Percentiles rank a stretch among this genome's conserved stretches.
phyloP scores from a whole-genome alignment of 495 filamentous ascomycete genomes.

The Tuber brumale region DNA sequence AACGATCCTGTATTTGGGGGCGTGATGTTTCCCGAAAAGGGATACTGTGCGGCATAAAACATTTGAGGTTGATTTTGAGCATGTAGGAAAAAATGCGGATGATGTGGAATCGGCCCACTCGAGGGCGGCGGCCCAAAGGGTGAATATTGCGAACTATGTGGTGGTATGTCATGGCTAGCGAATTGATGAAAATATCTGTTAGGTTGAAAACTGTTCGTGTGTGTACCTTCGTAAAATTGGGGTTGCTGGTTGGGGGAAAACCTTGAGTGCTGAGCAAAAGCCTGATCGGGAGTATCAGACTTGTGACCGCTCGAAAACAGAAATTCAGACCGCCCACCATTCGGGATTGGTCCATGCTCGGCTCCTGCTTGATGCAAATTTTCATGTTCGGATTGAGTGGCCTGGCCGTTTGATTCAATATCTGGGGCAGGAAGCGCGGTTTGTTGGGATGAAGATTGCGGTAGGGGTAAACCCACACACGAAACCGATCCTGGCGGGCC shows the following conservation, averaged over 20 bases:
- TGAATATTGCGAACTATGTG: conserved; percentile 18
- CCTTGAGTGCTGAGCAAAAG: conserved; percentile 20
- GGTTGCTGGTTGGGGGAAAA: conserved; percentile 28
- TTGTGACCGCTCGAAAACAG: background rate
- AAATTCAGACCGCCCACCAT: background rate
- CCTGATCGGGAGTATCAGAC: background rate
- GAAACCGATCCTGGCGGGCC: background rate
- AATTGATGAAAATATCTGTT: conserved; percentile 24
- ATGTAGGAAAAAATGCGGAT: conserved; percentile 22
- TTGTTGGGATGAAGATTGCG: background rate
- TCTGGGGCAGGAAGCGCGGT: background rate
- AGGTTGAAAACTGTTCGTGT: conserved; percentile 25
- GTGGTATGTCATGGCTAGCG: conserved; percentile 18
- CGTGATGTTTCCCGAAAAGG: conserved; percentile 30
- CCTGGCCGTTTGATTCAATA: background rate
- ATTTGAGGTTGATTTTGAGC: conserved; percentile 6
- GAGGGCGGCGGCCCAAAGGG: conserved; percentile 27
- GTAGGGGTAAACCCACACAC: background rate
- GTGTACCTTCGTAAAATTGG: conserved; percentile 26
- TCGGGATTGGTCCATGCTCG: background rate
- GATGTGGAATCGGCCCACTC: conserved; percentile 13
- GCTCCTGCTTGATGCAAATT: background rate
- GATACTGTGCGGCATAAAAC: conserved; percentile 19
- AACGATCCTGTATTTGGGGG: conserved; percentile 37
- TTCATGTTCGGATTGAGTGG: background rate